Base-by-base conservation (phyloP, 1,284 basidiomycete species). In the Takashimella koratensis region DNA sequence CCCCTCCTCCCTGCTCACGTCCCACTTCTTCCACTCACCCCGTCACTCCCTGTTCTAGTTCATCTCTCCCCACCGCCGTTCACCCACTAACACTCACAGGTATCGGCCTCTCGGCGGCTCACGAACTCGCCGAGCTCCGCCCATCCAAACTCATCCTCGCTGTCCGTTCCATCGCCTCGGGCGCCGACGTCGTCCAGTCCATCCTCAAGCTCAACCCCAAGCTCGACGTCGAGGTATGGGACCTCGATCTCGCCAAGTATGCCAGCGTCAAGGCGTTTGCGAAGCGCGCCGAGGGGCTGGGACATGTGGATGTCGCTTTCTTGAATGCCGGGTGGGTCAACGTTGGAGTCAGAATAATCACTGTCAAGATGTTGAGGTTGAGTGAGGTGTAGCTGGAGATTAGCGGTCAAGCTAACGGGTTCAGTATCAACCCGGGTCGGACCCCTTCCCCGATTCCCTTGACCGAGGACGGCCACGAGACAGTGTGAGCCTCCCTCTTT, bases 141-240 rank as follows among this genome's bases (percentile, higher is more conserved):
- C 61, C 63, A 2, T 40, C 51, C 8, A 51, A 51, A 23, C 52
- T 60, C 19, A 61, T 67, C 40, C 56, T 63, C n/a, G 57, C 62
- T 12, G 54, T 58, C 12, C 49, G 64, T 19, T 40, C 47, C 25
- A 11, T 57, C 10, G 30, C 47, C 19, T 19, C 50, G 13, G 56
- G 54, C 8, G 51, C 51, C 2, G 47, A 49, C 2, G 40, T 51
- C 13, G 25, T 57, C 24, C 48, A 51, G 4, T 20, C 48, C 2
- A 27, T 63, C 11, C 25, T 53, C 22, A 43, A 47, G 16, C 8
- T n/a, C 5, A 11, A 48, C 21, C 58, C 58, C 8, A 40, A 40
- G 2, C 5, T 52, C 16, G 47, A 60, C 13, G 52, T 49, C 11
- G 46, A 56, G 4, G 53, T 65, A 19, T 53, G 58, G 51, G 43